These are phyloP conservation scores for Helicocarpus griseus DNA, from an alignment of 2,329 filamentous ascomycete species.

Conservation along the genomic window DNA sequence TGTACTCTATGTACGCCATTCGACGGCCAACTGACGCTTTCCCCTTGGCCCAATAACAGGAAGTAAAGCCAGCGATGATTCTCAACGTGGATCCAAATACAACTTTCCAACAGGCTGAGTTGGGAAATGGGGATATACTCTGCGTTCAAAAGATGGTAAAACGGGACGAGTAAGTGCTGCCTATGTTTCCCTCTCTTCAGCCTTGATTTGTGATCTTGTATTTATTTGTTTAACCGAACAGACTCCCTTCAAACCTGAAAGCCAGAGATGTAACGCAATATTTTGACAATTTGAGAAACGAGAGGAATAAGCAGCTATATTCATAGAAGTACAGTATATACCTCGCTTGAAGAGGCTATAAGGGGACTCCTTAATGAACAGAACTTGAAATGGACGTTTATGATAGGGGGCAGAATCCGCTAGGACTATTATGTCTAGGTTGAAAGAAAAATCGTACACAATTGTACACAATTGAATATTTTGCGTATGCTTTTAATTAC, in stretches of 20 bases:
- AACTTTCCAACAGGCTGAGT: neutral
- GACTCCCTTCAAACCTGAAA: neutral
- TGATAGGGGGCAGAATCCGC: too few species aligned
- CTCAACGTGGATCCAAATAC: neutral
- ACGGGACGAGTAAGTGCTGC: neutral
- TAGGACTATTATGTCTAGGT: too few species aligned
- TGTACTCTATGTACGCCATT: neutral
- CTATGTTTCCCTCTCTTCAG: neutral
- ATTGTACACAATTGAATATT: too few species aligned
- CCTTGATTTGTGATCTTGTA: too few species aligned
- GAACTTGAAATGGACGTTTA: too few species aligned
- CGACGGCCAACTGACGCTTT: neutral
- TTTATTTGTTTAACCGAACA: neutral
- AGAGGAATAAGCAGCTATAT: neutral
- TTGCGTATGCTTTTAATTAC: too few species aligned
- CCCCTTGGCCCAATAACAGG: neutral
- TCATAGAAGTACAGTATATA: neutral
- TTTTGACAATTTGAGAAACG: slow-evolving; percentile 3
- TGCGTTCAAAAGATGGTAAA: slow-evolving; percentile 1
- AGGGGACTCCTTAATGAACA: too few species aligned
- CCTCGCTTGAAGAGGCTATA: too few species aligned
- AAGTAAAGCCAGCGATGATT: slow-evolving; percentile 1
- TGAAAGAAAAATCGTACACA: too few species aligned
- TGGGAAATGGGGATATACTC: slow-evolving; percentile 1
- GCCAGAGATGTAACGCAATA: neutral